Conservation (phyloP, 768 basidiomycete genomes). For the Phlebiopsis gigantea region DNA sequence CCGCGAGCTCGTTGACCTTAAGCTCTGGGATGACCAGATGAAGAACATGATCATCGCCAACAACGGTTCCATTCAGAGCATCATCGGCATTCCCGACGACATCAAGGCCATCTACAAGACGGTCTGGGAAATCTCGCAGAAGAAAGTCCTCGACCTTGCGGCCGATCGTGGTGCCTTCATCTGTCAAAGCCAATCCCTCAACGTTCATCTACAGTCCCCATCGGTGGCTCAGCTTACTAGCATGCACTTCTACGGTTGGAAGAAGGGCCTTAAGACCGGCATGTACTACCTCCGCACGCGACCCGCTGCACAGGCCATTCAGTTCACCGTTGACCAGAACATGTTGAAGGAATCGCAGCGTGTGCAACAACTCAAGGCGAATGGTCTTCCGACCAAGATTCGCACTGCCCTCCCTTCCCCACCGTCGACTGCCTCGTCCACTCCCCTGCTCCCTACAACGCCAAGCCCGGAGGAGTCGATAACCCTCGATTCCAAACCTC, state of each 20-base stretch:
- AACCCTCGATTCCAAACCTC: not conserved
- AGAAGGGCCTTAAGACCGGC: conserved; percentile 98
- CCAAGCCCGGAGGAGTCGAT: conserved; percentile 13
- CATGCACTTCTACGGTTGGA: conserved; percentile 99
- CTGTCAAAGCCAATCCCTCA: conserved; percentile 92
- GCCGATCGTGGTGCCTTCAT: conserved; percentile 99
- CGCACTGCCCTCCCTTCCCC: not conserved
- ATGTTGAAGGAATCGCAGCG: conserved; percentile 62
- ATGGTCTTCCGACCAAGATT: not conserved
- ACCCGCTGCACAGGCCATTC: conserved; percentile 92
- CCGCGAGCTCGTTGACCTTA: conserved; percentile 93
- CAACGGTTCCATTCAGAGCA: conserved; percentile 84
- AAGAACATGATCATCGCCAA: conserved; percentile 99
- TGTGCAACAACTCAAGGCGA: conserved; percentile 26
- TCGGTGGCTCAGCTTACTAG: conserved; percentile 89
- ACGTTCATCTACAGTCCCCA: conserved; percentile 87
- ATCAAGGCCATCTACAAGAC: conserved; percentile 99
- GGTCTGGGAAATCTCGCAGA: conserved; percentile 99
- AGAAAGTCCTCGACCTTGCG: conserved; percentile 95
- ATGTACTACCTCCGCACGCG: conserved; percentile 97
- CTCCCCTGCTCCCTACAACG: conserved; percentile 4
- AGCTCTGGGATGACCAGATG: conserved; percentile 97
- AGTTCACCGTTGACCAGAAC: conserved; percentile 91
- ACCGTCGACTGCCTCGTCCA: conserved; percentile 4
- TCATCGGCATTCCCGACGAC: conserved; percentile 82